Evolutionary conservation across 495 filamentous ascomycete genomes (phyloP).

Genomic region (Talaromyces adpressus): DNA sequence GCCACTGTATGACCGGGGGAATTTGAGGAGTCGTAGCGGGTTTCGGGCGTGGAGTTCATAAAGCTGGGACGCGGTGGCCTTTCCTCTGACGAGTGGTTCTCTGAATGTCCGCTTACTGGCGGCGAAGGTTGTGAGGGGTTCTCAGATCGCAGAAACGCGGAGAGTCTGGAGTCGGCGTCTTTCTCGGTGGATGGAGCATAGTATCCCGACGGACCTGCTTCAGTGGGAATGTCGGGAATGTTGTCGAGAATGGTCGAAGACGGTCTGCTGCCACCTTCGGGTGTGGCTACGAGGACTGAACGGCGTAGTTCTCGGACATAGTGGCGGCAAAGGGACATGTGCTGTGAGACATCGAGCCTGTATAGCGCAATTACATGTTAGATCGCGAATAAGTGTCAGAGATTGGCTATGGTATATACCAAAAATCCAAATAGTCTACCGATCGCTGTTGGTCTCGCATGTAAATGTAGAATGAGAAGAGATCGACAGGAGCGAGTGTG

Average conservation of each 20-base stretch:
- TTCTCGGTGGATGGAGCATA: conserved; percentile 37
- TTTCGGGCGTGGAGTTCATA: conserved; percentile 48
- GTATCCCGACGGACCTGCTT: conserved; percentile 37
- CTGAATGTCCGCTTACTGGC: conserved; percentile 53
- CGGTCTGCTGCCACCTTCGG: conserved; percentile 75
- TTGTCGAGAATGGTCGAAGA: conserved; percentile 74
- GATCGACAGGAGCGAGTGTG: conserved; percentile 86
- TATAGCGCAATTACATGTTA: not conserved
- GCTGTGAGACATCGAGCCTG: conserved; percentile 98
- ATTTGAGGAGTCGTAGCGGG: conserved; percentile 47
- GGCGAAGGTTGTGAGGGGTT: conserved; percentile 55
- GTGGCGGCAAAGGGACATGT: conserved; percentile 96
- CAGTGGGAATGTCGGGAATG: conserved; percentile 48
- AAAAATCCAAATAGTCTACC: conserved; percentile 97
- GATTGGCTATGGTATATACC: conserved; percentile 57
- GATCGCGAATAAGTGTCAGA: conserved; percentile 56
- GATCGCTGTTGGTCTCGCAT: conserved; percentile 98
- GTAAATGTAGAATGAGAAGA: conserved; percentile 99
- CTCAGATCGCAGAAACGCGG: conserved; percentile 81
- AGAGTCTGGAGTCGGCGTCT: conserved; percentile 79
- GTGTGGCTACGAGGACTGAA: conserved; percentile 87
- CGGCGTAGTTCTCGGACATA: conserved; percentile 93
- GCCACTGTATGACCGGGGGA: conserved; percentile 81
- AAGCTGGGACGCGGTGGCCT: conserved; percentile 63
- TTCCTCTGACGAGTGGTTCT: conserved; percentile 35